A percentile compares a stretch with the other conserved stretches of the same genome.
phyloP scores from a whole-genome alignment of 345 rosid genomes.

The Cardamine occulta region DNA sequence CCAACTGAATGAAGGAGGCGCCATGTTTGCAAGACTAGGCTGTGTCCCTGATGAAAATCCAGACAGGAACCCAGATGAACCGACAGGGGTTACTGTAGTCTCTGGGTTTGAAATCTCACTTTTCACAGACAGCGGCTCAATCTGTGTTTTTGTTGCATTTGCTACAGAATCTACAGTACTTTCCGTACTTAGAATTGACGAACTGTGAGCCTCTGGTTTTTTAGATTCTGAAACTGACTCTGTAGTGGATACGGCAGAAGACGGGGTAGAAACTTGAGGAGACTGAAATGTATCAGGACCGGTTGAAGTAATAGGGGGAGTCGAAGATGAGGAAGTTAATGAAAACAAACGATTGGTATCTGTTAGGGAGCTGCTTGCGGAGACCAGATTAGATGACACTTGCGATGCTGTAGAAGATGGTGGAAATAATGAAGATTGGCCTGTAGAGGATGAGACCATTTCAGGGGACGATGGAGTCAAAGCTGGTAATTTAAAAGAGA shows the following conservation, averaged over 20 bases:
- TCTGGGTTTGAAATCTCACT: constrained; percentile 51
- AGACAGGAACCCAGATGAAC: constrained; percentile 45
- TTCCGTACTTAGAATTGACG: constrained; percentile 34
- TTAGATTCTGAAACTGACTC: constrained; percentile 46
- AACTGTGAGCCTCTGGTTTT: constrained; percentile 49
- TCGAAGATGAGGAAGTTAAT: constrained; percentile 43
- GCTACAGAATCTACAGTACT: constrained; percentile 43
- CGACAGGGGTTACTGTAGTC: constrained; percentile 46
- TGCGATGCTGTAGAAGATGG: constrained; percentile 42
- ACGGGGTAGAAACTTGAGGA: constrained; percentile 40
- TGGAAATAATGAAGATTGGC: constrained; percentile 43
- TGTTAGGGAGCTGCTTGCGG: constrained; percentile 40
- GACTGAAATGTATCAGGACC: constrained; percentile 44
- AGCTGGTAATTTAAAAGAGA: constrained; percentile 43
- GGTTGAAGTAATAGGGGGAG: constrained; percentile 43
- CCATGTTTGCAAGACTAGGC: constrained; percentile 41
- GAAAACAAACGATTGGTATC: constrained; percentile 43
- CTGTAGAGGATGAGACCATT: constrained; percentile 40
- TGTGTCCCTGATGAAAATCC: constrained; percentile 50
- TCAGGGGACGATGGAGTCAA: constrained; percentile 51
- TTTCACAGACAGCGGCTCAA: constrained; percentile 40
- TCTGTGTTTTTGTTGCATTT: constrained; percentile 39
- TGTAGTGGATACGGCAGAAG: constrained; percentile 37
- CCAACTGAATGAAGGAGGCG: constrained; percentile 47
- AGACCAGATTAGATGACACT: constrained; percentile 45